phyloP scores from a whole-genome alignment of 768 basidiomycete species.

The Kwoniella pini region DNA sequence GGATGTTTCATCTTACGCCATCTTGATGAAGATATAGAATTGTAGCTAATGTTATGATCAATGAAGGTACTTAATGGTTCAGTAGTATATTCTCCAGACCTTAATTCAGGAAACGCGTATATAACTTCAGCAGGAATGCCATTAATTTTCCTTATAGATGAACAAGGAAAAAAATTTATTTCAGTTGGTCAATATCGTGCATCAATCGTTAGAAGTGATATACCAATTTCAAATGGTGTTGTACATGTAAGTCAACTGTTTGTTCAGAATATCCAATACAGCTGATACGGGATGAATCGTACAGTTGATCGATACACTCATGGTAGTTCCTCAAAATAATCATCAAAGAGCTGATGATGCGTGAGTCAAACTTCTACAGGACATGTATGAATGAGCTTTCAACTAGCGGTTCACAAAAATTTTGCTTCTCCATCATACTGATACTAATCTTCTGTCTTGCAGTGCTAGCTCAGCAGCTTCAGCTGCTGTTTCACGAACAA shows the following conservation, averaged over 20 bases:
- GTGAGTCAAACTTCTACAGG: constrained; percentile 13
- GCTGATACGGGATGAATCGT: not conserved
- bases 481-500: constrained; percentile 4
- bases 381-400: not conserved
- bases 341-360: constrained; percentile 17
- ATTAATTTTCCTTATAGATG: constrained; percentile 16
- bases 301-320: constrained; percentile 26
- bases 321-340: constrained; percentile 22
- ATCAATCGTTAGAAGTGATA: constrained; percentile 27
- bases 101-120: constrained; percentile 19
- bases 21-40: no score
- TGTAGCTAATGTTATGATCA: no score
- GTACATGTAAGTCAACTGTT: constrained; percentile 26
- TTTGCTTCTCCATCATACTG: no score
- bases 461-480: constrained; percentile 12
- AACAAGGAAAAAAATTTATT: constrained; percentile 4
- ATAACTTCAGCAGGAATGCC: constrained; percentile 31
- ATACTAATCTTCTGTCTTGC: not conserved
- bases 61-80: constrained; percentile 33
- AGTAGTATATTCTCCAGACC: constrained; percentile 25
- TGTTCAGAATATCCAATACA: not conserved
- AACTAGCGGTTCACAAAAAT: no score
- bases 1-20: not conserved
- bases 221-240: constrained; percentile 34
- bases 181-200: constrained; percentile 26